Evolutionary conservation across 345 rosid genomes (phyloP), one percentile per base, ranked within the genome.

Genomic region (Citrus glauca): DNA sequence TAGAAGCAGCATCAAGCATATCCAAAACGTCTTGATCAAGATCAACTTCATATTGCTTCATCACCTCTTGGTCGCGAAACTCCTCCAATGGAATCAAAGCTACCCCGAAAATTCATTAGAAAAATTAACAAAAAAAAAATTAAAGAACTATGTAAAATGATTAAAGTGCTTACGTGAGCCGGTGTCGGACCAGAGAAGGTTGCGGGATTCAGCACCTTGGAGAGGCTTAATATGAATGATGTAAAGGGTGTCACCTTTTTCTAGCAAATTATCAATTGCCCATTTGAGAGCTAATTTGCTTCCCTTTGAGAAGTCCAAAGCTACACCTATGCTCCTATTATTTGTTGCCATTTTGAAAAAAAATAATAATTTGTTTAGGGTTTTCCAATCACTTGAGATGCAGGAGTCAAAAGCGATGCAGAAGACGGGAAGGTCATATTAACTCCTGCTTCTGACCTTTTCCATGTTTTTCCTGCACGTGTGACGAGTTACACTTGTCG

Each of bases 31-130:
- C 89, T 8, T 83, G 62, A 77, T 93, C 98, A 32, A 80, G 78
- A 72, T 89, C 81, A 68, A 93, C 84, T 48, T 82, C 94, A 70
- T 95, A 93, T 53, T 86, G 83, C 35, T 90, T 82, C 82, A 88
- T 75, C 65, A 91, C 84, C 82, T 85, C 89, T 24, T 82, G 86
- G 13, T 90, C 91, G 53, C 94, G 89, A 62, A 95, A 87, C 86
- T 95, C 95, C 53, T 69, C 76, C 83, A 91, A 59, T 38, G 98
- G 98, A 78, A 95, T 85, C 66, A 90, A 80, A 72, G 98, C 98
- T 95, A 81, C 82, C 76, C 30, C 50, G 5, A 17, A 6, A 30
- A 28, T 13, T 61, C 81, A 45, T 6, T 50, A 38, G 7, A 66
- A n/a, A 19, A 13, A 55, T 32, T 71, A 24, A n/a, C 27, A 9